A percentile compares a stretch with the other conserved stretches of the same genome.
phyloP scores from a whole-genome alignment of 805 yeast species.

The Kuraishia cidri region DNA sequence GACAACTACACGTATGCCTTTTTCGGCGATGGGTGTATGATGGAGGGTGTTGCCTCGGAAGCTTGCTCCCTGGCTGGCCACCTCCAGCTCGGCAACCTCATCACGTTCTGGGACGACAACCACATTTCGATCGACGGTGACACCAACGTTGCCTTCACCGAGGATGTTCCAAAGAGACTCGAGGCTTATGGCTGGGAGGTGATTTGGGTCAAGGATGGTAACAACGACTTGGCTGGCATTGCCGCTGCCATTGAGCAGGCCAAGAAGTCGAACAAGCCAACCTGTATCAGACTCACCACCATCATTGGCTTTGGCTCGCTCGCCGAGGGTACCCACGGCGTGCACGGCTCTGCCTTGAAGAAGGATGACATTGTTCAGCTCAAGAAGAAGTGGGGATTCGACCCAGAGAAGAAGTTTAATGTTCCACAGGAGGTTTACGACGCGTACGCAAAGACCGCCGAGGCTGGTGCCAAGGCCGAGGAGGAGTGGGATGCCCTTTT shows the following conservation, averaged over 20 bases:
- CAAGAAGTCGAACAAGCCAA: slow-evolving; percentile 78
- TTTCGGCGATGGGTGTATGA: slow-evolving; percentile 96
- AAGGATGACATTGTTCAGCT: slow-evolving; percentile 85
- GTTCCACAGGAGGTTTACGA: slow-evolving; percentile 82
- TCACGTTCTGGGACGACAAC: slow-evolving; percentile 95
- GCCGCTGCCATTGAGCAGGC: slow-evolving; percentile 73
- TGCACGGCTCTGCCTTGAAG: slow-evolving; percentile 96
- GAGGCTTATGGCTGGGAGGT: slow-evolving; percentile 95
- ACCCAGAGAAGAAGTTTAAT: slow-evolving; percentile 71
- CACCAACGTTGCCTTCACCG: slow-evolving; percentile 86
- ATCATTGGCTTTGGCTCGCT: slow-evolving; percentile 92
- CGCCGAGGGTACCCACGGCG: slow-evolving; percentile 78
- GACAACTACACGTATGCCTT: slow-evolving; percentile 72
- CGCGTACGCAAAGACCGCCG: slow-evolving; percentile 47
- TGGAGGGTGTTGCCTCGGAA: slow-evolving; percentile 97
- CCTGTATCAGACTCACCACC: slow-evolving; percentile 81
- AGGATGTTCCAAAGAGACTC: slow-evolving; percentile 78
- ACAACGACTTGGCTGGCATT: slow-evolving; percentile 67
- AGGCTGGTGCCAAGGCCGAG: slow-evolving; percentile 60
- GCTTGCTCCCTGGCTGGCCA: slow-evolving; percentile 96
- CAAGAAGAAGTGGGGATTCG: slow-evolving; percentile 78
- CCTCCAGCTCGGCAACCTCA: slow-evolving; percentile 84
- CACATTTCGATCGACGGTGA: slow-evolving; percentile 94
- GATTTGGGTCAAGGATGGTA: slow-evolving; percentile 68
- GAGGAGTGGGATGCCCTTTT: slow-evolving; percentile 66